Evolutionary conservation across 148 eudicot species (phyloP), one percentile per base, ranked within the genome.

Genomic region (Vaccinium myrtillus): DNA sequence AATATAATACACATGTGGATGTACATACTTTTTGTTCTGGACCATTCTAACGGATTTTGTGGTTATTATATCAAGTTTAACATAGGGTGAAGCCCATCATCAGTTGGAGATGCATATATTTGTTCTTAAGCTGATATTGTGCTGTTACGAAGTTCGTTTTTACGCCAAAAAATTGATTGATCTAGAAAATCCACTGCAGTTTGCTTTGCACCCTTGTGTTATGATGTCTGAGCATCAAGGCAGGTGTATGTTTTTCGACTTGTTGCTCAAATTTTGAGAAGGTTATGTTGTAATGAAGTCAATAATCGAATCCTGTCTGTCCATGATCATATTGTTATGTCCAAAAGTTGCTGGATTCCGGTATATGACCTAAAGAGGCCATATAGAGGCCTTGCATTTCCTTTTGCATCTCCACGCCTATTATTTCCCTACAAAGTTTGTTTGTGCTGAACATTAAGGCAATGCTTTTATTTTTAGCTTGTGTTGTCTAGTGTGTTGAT

Each of bases 211-310:
- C 63, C 61, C 1, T 77, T 78, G 39, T 56, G 49, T 30, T 15
- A 7, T 79, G 48, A 30, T 79, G 8, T 55, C 81, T 55, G 49
- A 32, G 81, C 69, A 32, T 56, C 81, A 16, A 79, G 23, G 67
- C 15, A 30, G 43, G 32, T 30, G 49, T 56, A 21, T 11, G 25
- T 13, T 39, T 50, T 55, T 32, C 56, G 7, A 23, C 6, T 56
- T 55, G 32, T 56, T 79, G 50, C 65, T 78, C 30, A n/a, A 13
- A 27, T 78, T 1, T 51, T 23, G 19, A 50, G 63, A 77, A 50
- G 59, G 58, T 50, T 23, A 4, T 9, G 53, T 46, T 0, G 12
- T 25, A 78, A 54, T 78, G 18, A n/a, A 79, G 63, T 23, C 0
- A 19, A 78, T 1, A 13, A 58, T 78, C 55, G 81, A 78, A 78